A percentile compares a stretch with the other conserved stretches of the same genome.
Conservation (phyloP, 306 rosid genomes). For the Astragalus glycyphyllos region DNA sequence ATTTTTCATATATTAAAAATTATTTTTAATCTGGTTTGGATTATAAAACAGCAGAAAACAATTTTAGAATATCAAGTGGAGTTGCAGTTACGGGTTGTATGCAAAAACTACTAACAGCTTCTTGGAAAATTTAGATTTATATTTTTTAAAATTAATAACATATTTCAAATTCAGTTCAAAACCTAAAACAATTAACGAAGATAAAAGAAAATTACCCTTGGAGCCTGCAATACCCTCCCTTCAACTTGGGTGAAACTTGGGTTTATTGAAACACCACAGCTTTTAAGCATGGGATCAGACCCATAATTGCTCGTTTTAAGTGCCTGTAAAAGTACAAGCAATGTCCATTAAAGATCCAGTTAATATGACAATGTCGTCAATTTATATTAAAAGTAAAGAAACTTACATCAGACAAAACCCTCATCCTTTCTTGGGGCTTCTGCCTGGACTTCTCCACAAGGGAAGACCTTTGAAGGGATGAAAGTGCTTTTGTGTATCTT, state of each 20-base stretch:
- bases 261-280: conserved; percentile 67
- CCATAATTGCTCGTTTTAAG: conserved; percentile 70
- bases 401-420: conserved; percentile 67
- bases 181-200: not conserved
- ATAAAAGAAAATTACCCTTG: conserved; percentile 58
- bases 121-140: not conserved
- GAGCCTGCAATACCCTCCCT: conserved; percentile 87
- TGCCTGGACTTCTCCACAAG: conserved; percentile 93
- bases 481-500: conserved; percentile 81
- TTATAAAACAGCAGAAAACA: no score
- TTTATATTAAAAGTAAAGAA: not conserved
- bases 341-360: not conserved
- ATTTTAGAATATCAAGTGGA: no score
- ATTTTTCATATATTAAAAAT: no score
- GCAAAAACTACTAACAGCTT: not conserved
- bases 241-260: conserved; percentile 72
- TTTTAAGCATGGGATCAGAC: conserved; percentile 71
- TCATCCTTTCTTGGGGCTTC: conserved; percentile 91
- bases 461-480: conserved; percentile 82
- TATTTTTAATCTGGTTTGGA: not conserved
- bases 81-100: not conserved
- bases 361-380: not conserved
- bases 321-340: conserved; percentile 57
- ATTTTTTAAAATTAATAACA: no score
- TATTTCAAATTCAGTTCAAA: not conserved